Conservation (phyloP, 2,329 filamentous ascomycete species). For the Sordariomycetes sp. region DNA sequence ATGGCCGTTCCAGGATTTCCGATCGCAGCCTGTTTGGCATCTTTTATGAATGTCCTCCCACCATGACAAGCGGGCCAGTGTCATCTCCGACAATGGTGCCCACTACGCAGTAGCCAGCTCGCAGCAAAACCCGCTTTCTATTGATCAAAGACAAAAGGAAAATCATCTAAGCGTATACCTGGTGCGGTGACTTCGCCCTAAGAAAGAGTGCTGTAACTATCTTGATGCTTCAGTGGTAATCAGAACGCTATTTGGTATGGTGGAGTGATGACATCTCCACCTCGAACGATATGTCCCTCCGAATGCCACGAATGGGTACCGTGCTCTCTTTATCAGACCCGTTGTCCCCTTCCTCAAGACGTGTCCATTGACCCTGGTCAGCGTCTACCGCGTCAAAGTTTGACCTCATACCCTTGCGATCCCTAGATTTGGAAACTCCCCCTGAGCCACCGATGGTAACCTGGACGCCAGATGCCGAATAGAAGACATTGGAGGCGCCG, state of each 20-base stretch:
- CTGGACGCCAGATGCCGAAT: slow-evolving; percentile 2
- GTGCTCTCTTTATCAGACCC: slow-evolving; percentile 9
- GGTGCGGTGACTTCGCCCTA: not conserved
- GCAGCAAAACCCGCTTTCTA: no score
- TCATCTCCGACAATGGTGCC: no score
- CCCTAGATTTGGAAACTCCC: slow-evolving; percentile 4
- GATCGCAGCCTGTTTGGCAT: no score
- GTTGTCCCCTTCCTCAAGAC: slow-evolving; percentile 7
- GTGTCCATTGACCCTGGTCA: slow-evolving; percentile 8
- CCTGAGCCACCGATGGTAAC: slow-evolving; percentile 9
- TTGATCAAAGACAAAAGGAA: no score
- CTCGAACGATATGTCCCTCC: slow-evolving; percentile 6
- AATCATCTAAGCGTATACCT: no score
- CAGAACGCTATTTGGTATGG: not conserved
- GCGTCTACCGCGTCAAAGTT: slow-evolving; percentile 3
- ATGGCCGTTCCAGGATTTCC: no score
- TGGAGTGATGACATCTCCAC: slow-evolving; percentile 2
- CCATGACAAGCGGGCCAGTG: no score
- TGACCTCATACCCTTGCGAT: slow-evolving; percentile 6
- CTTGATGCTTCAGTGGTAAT: not conserved
- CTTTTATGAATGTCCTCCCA: no score
- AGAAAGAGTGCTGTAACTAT: not conserved
- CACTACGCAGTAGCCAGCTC: no score
- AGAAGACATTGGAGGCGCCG: not conserved
- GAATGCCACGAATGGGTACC: slow-evolving; percentile 7